Evolutionary conservation across 2,329 filamentous ascomycete species (phyloP).

Genomic region (Penicillium sp.): DNA sequence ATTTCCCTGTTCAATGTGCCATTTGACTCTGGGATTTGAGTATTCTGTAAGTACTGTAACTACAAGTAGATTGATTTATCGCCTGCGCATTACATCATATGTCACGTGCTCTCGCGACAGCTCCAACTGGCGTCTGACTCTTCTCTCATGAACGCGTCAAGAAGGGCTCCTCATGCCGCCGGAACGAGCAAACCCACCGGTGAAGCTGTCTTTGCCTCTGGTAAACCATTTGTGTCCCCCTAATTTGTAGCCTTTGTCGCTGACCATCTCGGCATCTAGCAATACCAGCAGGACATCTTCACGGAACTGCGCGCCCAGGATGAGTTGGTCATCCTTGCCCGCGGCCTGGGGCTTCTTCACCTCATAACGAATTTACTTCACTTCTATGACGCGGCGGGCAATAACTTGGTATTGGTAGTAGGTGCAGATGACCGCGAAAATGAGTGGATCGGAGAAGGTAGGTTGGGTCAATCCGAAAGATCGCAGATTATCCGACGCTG

Average conservation of each 20-base stretch:
- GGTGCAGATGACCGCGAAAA: conserved; percentile 92
- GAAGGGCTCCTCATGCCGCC: conserved; percentile 46
- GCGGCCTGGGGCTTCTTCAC: conserved; percentile 87
- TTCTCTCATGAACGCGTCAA: conserved; percentile 26
- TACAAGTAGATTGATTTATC: too few species aligned
- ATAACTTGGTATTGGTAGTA: conserved; percentile 86
- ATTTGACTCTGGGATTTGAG: not conserved
- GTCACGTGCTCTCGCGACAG: conserved; percentile 23
- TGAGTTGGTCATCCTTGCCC: conserved; percentile 88
- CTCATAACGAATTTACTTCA: conserved; percentile 95
- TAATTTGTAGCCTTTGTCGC: not conserved
- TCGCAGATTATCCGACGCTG: not conserved
- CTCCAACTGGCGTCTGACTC: conserved; percentile 1
- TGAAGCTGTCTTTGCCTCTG: conserved; percentile 67
- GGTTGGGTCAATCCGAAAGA: conserved; percentile 10
- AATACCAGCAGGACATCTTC: conserved; percentile 96
- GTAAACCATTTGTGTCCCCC: conserved; percentile 40
- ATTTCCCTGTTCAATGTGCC: not conserved
- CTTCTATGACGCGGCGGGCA: conserved; percentile 93
- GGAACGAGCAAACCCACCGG: conserved; percentile 51
- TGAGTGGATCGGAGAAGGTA: conserved; percentile 87
- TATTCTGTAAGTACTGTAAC: not conserved
- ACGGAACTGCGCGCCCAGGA: conserved; percentile 87
- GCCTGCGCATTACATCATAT: conserved; percentile 24
- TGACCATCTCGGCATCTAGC: conserved; percentile 44